Base-by-base conservation (phyloP, 768 basidiomycete species). In the Ramaria rubella region DNA sequence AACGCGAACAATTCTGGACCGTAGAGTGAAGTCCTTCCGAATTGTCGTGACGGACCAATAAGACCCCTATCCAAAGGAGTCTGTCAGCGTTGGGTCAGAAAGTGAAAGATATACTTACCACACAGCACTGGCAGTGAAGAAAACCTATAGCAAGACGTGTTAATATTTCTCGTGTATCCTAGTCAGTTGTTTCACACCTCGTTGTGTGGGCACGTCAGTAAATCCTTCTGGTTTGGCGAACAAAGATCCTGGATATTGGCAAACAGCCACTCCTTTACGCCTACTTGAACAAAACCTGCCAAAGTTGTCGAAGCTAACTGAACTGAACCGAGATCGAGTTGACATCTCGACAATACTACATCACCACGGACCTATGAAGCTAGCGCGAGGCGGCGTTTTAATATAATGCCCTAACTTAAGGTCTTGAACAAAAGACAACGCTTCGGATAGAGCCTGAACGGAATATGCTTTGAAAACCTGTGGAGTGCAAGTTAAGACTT, bases 91-190 rank as follows among this genome's bases (percentile, higher is more conserved):
- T 14, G 33, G 27, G 12, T 19, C 5, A 46, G 17, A 46, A 31
- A n/a, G 17, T 19, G 7, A 21, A n/a, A 29, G 12, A 19, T 30
- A 19, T 26, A 77, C 86, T 52, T 53, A 93, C 94, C 95, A 98
- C 57, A 96, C 75, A 24, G 87, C 86, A 5, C 90, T 92, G 5
- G 94, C 90, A 14, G 92, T 90, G 74, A 84, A 95, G 73, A 86
- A 91, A 21, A 94, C 90, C 63, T 84, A 79, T 1, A 12, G 29
- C 11, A 48, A 31, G 23, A 27, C 29, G 27, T 15, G 29, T 27
- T 17, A 48, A 48, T 17, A 23, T 23, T 19, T 9, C 17, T 48
- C 7, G 27, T 70, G 50, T 21, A 36, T 15, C 15, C 6, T 31
- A 36, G 15, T n/a, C 21, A 17, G 4, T 71, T 72, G 65, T 67